These are phyloP conservation scores for Cyberlindnera misumaiensis DNA, from an alignment of 805 yeast species.

Conservation along the genomic window DNA sequence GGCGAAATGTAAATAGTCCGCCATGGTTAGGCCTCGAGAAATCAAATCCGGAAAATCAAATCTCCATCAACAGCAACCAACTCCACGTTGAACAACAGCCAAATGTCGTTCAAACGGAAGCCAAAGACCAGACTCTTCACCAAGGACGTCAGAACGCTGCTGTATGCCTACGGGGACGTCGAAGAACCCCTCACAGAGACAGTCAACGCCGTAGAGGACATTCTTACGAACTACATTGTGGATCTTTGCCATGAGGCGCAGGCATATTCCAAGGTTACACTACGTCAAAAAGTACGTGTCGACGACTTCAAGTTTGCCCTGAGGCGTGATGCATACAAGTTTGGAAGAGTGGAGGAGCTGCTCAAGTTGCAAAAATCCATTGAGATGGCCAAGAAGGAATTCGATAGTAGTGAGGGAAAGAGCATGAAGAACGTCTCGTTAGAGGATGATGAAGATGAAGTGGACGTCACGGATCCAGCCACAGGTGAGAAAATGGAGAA, in stretches of 20 bases:
- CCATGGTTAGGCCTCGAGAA: not conserved
- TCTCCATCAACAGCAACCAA: not conserved
- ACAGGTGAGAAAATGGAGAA: constrained; percentile 5
- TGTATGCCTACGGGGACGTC: constrained; percentile 71
- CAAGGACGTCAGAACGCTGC: constrained; percentile 46
- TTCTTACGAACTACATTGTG: constrained; percentile 54
- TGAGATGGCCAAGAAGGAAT: constrained; percentile 58
- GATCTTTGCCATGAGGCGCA: constrained; percentile 53
- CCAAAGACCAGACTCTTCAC: constrained; percentile 39
- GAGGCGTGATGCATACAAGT: constrained; percentile 56
- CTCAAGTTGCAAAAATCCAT: constrained; percentile 53
- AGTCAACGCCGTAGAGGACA: constrained; percentile 59
- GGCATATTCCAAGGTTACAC: constrained; percentile 42
- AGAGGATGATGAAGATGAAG: constrained; percentile 23
- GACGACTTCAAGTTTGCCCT: constrained; percentile 70
- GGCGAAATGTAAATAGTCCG: no score
- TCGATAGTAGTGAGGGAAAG: constrained; percentile 54
- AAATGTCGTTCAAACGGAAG: constrained; percentile 16
- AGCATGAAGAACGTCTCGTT: constrained; percentile 23
- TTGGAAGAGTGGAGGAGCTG: constrained; percentile 65
- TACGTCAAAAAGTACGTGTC: constrained; percentile 56
- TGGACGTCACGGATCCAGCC: constrained; percentile 19
- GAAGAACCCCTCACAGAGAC: constrained; percentile 62
- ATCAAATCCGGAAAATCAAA: not conserved
- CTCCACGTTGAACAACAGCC: not conserved